Evolutionary conservation across 495 filamentous ascomycete genomes (phyloP), one percentile per base, ranked within the genome.

Genomic region (Tuber umbilicatum): DNA sequence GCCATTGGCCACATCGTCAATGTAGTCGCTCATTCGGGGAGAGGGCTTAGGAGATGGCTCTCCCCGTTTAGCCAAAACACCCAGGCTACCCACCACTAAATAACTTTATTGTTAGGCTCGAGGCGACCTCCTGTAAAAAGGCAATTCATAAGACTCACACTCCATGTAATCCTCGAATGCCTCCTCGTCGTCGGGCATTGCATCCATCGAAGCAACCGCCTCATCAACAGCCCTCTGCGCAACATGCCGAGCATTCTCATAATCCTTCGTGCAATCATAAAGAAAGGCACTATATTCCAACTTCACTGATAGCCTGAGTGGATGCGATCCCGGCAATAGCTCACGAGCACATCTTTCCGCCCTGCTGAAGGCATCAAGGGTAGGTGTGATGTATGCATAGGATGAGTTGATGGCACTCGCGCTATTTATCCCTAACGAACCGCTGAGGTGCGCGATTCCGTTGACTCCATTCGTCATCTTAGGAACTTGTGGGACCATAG

Each of bases 251-350:
- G 92, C 91, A 64, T 86, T 89, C 35, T 91, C 89, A 71, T 87
- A 84, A 76, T 98, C 94, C 79, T 95, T 92, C 12, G 94, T 86
- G 80, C 94, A 97, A 81, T 99, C 95, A 85, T 95, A 97, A 6
- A 97, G 86, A 81, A 97, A 99, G 2, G 94, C 95, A n/a, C 90
- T 89, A 82, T 94, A 95, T 83, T 99, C 95, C 17, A 97, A 90
- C 76, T 96, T 96, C 23, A 97, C 91, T 0, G 92, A 95, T 0
- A 99, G 86, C 3, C 95, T 91, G 23, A 99, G 87, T 1, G 95
- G 95, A 76, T 98, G 93, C 0, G 92, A 94, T 42, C 94, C 94
- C 74, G 93, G 92, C 27, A 98, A 87, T 16, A 92, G 85, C 19
- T 84, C 82, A 40, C 93, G 91, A 5, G 94, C 92, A 7, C 94